Base-by-base conservation (phyloP, 306 rosid genomes). In the Sindora glabra region DNA sequence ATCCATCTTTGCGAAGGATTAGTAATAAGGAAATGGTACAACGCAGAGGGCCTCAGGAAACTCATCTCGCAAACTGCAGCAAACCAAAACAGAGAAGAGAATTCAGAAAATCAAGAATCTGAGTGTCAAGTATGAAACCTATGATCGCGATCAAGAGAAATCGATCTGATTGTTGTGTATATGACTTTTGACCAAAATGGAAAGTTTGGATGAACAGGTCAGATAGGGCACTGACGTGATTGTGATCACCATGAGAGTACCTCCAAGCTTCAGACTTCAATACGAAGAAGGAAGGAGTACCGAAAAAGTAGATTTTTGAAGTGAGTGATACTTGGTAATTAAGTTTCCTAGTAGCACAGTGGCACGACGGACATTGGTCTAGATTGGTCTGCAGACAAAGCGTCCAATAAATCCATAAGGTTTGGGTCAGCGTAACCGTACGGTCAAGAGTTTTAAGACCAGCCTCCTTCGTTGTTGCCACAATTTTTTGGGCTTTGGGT, bases 21-120 rank as follows among this genome's bases (percentile, higher is more conserved):
- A 19, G 79, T 53, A 4, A 73, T 23, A 2, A 83, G 47, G 40
- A 79, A 76, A 24, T 71, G 42, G 73, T 64, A 69, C 80, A 83
- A 21, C 17, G 72, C 86, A 52, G 81, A 83, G 12, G 87, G 87
- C 83, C 80, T 83, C 78, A 85, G 56, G 80, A 87, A 82, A 57
- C 89, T 85, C 94, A 86, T 84, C 12, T 22, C 26, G 12, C 6
- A 41, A 54, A 51, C 68, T 66, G 16, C 16, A 8, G 8, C 13
- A 24, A 5, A 18, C 23, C 8, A 19, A 15, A 53, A 3, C 25
- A 26, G 10, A 24, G 4, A 22, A 9, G 6, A 6, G 14, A 4
- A 41, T 18, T n/a, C 36, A 48, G 39, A 26, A 22, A 65, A 38
- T 14, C 54, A 3, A 39, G 49, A 51, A 12, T 48, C 38, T 17